A percentile compares a stretch with the other conserved stretches of the same genome.
phyloP scores from a whole-genome alignment of 164 flowering plant genomes.

The Chloranthus sessilifolius region DNA sequence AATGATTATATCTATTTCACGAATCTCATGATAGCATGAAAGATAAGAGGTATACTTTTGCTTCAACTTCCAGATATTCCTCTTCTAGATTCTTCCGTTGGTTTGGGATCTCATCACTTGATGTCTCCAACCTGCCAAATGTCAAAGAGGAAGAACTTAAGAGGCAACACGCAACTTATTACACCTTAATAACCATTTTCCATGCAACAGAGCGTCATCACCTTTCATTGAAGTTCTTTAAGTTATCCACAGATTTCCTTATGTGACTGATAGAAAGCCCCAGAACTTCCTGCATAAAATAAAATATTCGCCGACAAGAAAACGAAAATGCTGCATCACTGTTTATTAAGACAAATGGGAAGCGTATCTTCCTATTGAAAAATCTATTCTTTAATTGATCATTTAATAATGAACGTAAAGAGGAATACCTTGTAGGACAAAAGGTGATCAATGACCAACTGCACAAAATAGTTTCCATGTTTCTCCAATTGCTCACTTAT shows the following conservation, averaged over 20 bases:
- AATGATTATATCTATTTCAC: too few relatives aligned
- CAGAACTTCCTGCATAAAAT: constrained; percentile 56
- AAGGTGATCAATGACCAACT: constrained; percentile 55
- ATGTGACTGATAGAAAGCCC: constrained; percentile 53
- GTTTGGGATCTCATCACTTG: constrained; percentile 36
- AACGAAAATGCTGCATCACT: neutral
- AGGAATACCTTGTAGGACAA: constrained; percentile 49
- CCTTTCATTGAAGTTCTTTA: constrained; percentile 65
- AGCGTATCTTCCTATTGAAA: neutral
- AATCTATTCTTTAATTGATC: neutral
- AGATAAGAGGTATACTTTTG: constrained; percentile 83
- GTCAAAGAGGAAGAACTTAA: neutral
- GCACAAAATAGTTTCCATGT: constrained; percentile 59
- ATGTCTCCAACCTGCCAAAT: constrained; percentile 37
- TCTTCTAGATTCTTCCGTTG: constrained; percentile 73
- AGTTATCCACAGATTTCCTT: constrained; percentile 59
- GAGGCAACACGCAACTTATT: too few relatives aligned
- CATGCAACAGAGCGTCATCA: constrained; percentile 19
- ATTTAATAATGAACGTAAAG: neutral
- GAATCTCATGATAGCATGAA: too few relatives aligned
- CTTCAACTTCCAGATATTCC: constrained; percentile 74
- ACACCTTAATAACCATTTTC: neutral
- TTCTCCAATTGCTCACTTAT: constrained; percentile 75
- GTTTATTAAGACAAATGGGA: neutral
- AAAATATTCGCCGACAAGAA: neutral